Evolutionary conservation across 2,329 filamentous ascomycete species (phyloP).

Genomic region (Pezicula neosporulosa): DNA sequence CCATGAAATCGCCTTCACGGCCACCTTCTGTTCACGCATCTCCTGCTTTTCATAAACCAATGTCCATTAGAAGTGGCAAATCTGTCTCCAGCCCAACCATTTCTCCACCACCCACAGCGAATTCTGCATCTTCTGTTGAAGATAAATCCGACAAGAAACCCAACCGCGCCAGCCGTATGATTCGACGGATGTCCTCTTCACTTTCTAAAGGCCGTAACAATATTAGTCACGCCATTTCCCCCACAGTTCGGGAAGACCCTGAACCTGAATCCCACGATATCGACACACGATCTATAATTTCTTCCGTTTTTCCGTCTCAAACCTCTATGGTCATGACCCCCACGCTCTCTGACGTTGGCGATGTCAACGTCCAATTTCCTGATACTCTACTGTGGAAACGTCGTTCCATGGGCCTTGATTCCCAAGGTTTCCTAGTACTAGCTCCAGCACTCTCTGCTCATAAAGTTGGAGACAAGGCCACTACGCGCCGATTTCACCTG

Average conservation of each 20-base stretch:
- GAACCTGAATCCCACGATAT: constrained; percentile 17
- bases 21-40: constrained; percentile 35
- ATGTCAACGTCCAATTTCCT: constrained; percentile 96
- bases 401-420: constrained; percentile 81
- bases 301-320: constrained; percentile 12
- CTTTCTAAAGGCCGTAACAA: constrained; percentile 39
- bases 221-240: constrained; percentile 28
- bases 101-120: constrained; percentile 36
- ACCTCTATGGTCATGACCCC: constrained; percentile 31
- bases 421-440: constrained; percentile 78
- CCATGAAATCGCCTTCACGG: constrained; percentile 42
- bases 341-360: constrained; percentile 45
- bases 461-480: constrained; percentile 36
- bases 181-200: constrained; percentile 64
- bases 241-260: constrained; percentile 34
- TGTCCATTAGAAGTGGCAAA: constrained; percentile 61
- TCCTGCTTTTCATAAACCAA: constrained; percentile 53
- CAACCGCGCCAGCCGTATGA: constrained; percentile 40
- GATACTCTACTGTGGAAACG: constrained; percentile 97
- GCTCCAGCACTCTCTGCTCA: constrained; percentile 60
- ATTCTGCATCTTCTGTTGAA: constrained; percentile 38
- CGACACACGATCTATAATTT: constrained; percentile 27
- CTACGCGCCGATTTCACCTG: constrained; percentile 78
- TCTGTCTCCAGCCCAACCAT: constrained; percentile 34
- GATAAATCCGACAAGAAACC: constrained; percentile 52